Conservation (phyloP, 257 asterid species). For the Nicotiana attenuata region DNA sequence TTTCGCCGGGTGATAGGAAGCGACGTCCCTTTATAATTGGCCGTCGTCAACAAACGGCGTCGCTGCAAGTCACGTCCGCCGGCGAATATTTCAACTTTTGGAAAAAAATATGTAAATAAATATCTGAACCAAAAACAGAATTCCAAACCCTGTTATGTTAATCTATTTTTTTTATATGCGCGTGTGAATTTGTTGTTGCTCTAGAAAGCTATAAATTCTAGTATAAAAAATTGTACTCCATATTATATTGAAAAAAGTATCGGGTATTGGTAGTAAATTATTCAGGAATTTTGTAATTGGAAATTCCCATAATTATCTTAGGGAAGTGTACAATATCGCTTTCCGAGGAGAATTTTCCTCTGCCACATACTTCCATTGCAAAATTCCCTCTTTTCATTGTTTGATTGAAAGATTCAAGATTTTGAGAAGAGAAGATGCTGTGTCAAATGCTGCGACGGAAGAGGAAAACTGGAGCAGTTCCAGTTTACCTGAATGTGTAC, state of each 20-base stretch:
- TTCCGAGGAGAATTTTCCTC: background rate
- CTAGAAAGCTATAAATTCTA: too few species aligned
- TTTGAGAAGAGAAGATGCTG: conserved; percentile 23
- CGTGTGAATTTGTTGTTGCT: too few species aligned
- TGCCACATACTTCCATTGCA: background rate
- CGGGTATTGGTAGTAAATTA: background rate
- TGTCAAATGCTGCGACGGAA: conserved; percentile 37
- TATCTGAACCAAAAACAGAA: background rate
- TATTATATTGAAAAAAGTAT: background rate
- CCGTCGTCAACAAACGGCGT: background rate
- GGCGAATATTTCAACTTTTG: background rate
- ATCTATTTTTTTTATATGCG: too few species aligned
- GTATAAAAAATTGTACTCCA: background rate
- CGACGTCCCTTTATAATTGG: background rate
- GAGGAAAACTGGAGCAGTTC: conserved; percentile 49
- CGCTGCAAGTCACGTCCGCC: background rate
- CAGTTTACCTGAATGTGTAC: conserved; percentile 62
- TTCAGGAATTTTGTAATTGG: background rate
- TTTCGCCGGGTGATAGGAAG: background rate
- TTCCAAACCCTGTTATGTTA: background rate
- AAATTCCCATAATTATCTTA: background rate
- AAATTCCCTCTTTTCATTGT: background rate
- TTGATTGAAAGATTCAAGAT: background rate
- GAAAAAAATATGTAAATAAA: too few species aligned
- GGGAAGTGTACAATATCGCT: background rate